Percentiles rank a stretch among this genome's conserved stretches.
These are phyloP conservation scores for Trametes punicea DNA, from an alignment of 768 basidiomycete genomes.

Conservation along the genomic window DNA sequence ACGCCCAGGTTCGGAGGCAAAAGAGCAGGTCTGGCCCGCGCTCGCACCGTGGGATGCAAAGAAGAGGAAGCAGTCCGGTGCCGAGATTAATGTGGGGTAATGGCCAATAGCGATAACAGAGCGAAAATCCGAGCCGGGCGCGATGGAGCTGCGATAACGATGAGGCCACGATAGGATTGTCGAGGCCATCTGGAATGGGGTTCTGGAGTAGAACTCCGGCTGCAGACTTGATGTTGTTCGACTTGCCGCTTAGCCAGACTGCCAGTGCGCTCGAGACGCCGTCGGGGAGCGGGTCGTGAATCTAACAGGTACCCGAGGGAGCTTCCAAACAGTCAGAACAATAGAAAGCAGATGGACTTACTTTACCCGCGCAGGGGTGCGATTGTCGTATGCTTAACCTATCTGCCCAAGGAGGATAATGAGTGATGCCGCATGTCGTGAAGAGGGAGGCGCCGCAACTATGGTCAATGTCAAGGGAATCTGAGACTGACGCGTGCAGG, in stretches of 20 bases:
- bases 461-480: no score
- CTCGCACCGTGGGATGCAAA: constrained; percentile 4
- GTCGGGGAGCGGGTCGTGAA: constrained; percentile 6
- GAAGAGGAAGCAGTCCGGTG: constrained; percentile 9
- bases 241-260: not conserved
- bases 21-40: constrained; percentile 1
- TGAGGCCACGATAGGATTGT: constrained; percentile 13
- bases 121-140: not conserved
- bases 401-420: not conserved
- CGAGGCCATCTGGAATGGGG: not conserved
- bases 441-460: not conserved
- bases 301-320: constrained; percentile 10
- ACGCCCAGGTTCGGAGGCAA: not conserved
- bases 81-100: constrained; percentile 14
- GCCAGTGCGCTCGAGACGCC: not conserved
- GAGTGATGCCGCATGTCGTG: not conserved
- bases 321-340: constrained; percentile 10
- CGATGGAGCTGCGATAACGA: constrained; percentile 15
- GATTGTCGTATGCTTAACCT: not conserved
- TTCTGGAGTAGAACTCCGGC: constrained; percentile 4
- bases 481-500: no score
- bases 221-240: constrained; percentile 5
- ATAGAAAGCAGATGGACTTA: not conserved
- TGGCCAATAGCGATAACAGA: constrained; percentile 17
- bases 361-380: constrained; percentile 6